Evolutionary conservation across 805 yeast genomes (phyloP), one percentile per base, ranked within the genome.

Genomic region (Yarrowia sp.): DNA sequence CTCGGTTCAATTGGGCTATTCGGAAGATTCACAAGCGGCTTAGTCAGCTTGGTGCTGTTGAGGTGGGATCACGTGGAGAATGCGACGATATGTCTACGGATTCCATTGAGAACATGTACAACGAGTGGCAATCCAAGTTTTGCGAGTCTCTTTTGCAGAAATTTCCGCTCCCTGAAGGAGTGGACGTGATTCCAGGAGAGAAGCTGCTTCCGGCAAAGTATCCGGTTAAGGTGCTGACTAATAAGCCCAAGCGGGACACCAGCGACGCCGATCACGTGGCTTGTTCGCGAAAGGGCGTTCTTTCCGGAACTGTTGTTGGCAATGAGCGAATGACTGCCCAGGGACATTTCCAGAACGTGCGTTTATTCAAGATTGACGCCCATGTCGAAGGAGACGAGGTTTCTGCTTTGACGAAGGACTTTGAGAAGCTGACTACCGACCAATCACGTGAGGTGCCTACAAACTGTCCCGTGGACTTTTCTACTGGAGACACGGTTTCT

Each of bases 321-420:
- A 91, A 91, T 73, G 70, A 77, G 0, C 78, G 97, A 68, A 79
- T 95, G 15, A 94, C 98, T 0, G 76, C 84, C 0, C 69, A 71
- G 0, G 87, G 85, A 64, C 98, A 95, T 78, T 92, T 91, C 78
- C 98, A 95, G 76, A 98, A 95, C 75, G 96, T 94, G 1, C 81
- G 97, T 44, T 86, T 84, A 66, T 76, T 92, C 14, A 74, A 75
- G 0, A 79, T 91, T 17, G 76, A 47, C 19, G 14, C 36, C 3
- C 15, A 79, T 34, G 5, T 19, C 2, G 33, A n/a, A 6, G 44
- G 24, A 3, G 38, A 39, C 7, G 61, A 24, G 6, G n/a, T 55
- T 10, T 19, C 13, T 3, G 47, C 4, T 2, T 5, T 55, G 46
- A 76, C 78, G 17, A 68, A 70, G 0, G 66, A 65, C 0, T 67